These are phyloP conservation scores for Drechslerella stenobrocha DNA, from an alignment of 2,329 filamentous ascomycete species.

Conservation along the genomic window DNA sequence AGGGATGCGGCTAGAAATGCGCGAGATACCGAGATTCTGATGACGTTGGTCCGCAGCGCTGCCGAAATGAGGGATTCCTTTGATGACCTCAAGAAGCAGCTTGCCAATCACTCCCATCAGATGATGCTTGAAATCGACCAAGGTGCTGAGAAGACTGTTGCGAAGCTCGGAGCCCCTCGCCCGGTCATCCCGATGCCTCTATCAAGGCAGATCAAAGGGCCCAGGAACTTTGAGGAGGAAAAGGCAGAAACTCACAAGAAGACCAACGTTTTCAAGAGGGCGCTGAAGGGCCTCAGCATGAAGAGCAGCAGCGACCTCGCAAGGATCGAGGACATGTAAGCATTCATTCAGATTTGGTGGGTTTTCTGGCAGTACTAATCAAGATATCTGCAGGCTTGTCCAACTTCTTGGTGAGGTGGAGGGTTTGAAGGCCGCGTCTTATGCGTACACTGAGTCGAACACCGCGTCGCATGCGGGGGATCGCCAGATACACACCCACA, in stretches of 20 bases:
- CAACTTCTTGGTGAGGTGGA: conserved; percentile 92
- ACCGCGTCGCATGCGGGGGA: conserved; percentile 49
- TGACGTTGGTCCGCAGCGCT: conserved; percentile 88
- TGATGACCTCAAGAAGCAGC: conserved; percentile 89
- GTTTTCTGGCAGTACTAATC: conserved; percentile 15
- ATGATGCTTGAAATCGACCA: conserved; percentile 85
- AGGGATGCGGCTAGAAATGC: conserved; percentile 95
- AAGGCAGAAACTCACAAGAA: conserved; percentile 68
- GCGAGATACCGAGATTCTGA: conserved; percentile 91
- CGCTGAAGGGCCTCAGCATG: conserved; percentile 84
- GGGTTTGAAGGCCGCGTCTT: conserved; percentile 67
- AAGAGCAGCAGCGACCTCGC: conserved; percentile 85
- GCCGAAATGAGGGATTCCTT: conserved; percentile 97
- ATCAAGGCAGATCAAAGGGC: conserved; percentile 60
- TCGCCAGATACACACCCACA: conserved; percentile 48
- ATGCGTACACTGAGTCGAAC: conserved; percentile 53
- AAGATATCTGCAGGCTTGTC: conserved; percentile 63
- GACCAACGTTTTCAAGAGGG: conserved; percentile 88
- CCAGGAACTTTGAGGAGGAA: conserved; percentile 61
- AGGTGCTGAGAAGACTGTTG: conserved; percentile 81
- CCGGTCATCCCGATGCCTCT: conserved; percentile 70
- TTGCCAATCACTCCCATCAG: conserved; percentile 84
- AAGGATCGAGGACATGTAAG: conserved; percentile 79
- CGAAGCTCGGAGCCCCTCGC: conserved; percentile 82
- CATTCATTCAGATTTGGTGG: conserved; percentile 52